Evolutionary conservation across 1,284 basidiomycete genomes (phyloP), one percentile per base, ranked within the genome.

Genomic region (Fereydounia khargensis): DNA sequence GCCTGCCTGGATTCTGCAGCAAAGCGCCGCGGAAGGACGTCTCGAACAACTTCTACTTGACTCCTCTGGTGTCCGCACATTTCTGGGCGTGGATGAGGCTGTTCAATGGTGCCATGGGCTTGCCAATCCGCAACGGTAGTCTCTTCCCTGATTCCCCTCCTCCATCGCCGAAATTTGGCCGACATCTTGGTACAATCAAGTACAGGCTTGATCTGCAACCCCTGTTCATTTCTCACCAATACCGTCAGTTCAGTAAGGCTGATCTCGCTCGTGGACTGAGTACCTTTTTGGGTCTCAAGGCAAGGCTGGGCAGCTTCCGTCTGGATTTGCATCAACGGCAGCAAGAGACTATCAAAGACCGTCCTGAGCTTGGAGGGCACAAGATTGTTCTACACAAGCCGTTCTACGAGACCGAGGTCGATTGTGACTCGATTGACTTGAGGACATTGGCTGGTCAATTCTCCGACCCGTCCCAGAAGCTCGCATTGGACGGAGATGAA

Each of bases 261-360:
- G 80, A 89, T 27, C 92, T 89, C 88, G 79, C 80, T 0, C 82
- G 85, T 51, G 91, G 89, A 1, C 81, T 86, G 30, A 87, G 87
- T 3, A 84, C 85, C 6, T 86, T 85, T 70, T 81, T 96, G 32
- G 92, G 92, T 3, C 51, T 84, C 70, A 97, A 97, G 77, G 87
- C 85, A 7, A 82, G 86, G 57, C 82, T 94, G 30, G 84, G 85
- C 32, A 82, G 84, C 25, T 86, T 97, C 74, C 85, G 87, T 58
- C 87, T 87, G 28, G 94, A 97, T 71, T 82, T 95, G 78, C 94
- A 97, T 74, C 91, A 96, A 77, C 82, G 91, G 43, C 86, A 89
- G 59, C 87, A 94, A 76, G 90, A 94, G 78, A 78, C 76, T 18
- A 44, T 73, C 28, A 73, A 78, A 16, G 81, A 81, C 35, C 59